Percentiles rank a stretch among this genome's conserved stretches.
Evolutionary conservation across 2,329 filamentous ascomycete species (phyloP).

Genomic region (Aspergillus transmontanensis): DNA sequence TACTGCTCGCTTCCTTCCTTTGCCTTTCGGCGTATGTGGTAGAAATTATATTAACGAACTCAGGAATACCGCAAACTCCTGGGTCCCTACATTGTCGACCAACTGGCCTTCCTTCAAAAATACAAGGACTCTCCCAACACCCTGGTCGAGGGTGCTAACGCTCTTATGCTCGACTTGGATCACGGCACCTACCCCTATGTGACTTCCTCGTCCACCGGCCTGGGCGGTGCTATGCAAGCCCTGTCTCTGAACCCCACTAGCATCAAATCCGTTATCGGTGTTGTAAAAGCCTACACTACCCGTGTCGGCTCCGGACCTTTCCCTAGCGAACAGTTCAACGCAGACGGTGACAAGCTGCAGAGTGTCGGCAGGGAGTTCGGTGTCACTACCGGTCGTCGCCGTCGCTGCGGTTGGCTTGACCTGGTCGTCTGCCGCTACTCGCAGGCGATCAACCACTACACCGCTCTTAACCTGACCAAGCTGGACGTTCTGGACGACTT

Average conservation of each 20-base stretch:
- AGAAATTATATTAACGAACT: slow-evolving; percentile 2
- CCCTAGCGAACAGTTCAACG: slow-evolving; percentile 63
- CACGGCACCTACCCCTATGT: slow-evolving; percentile 56
- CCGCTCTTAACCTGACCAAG: slow-evolving; percentile 64
- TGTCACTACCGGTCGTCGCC: slow-evolving; percentile 62
- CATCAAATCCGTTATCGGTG: slow-evolving; percentile 62
- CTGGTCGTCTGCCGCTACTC: slow-evolving; percentile 66
- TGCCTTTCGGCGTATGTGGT: neutral
- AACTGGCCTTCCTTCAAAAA: slow-evolving; percentile 56
- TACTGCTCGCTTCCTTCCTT: neutral
- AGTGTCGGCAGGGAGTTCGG: slow-evolving; percentile 57
- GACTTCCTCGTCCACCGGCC: slow-evolving; percentile 51
- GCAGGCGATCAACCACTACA: slow-evolving; percentile 57
- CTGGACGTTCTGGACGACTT: slow-evolving; percentile 67
- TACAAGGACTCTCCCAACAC: slow-evolving; percentile 58
- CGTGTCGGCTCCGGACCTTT: slow-evolving; percentile 63
- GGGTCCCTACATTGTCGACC: slow-evolving; percentile 44
- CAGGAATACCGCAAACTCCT: slow-evolving; percentile 42
- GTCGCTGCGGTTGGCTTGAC: slow-evolving; percentile 67
- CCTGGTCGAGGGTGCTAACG: slow-evolving; percentile 66
- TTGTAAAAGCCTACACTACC: slow-evolving; percentile 68
- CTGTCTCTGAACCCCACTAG: slow-evolving; percentile 60
- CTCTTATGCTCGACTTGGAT: slow-evolving; percentile 62
- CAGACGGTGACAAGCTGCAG: slow-evolving; percentile 60
- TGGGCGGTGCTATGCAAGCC: slow-evolving; percentile 58